Evolutionary conservation across 2,329 filamentous ascomycete genomes (phyloP).

Genomic region (Penicillium sp.): DNA sequence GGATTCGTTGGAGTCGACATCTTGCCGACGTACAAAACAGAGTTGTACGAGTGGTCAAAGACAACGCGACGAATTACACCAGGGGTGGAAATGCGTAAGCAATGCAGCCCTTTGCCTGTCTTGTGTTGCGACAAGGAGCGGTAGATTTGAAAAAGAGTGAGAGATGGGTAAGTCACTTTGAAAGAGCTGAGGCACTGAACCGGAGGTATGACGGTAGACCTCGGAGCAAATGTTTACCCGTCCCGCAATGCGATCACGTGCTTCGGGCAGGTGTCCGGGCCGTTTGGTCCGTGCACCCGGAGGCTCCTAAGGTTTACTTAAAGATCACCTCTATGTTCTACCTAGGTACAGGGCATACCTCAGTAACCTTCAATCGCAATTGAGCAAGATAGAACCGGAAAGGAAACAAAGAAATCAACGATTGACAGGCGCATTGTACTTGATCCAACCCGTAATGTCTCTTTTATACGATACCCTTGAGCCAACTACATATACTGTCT

Average conservation of each 20-base stretch:
- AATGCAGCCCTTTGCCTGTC: neutral
- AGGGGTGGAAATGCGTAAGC: neutral
- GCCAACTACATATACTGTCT: neutral
- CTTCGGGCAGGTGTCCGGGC: neutral
- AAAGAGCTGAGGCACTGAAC: neutral
- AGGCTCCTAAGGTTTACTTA: neutral
- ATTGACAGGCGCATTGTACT: neutral
- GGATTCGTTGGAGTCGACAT: constrained; percentile 37
- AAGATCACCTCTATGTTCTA: neutral
- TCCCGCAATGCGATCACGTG: neutral
- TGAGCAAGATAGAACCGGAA: neutral
- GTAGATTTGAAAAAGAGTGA: neutral
- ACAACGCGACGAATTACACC: neutral
- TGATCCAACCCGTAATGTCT: neutral
- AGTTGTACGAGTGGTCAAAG: neutral
- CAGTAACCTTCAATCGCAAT: too few species aligned
- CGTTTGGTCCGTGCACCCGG: neutral
- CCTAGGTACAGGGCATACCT: neutral
- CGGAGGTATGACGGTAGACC: constrained; percentile 1
- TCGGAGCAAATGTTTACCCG: constrained; percentile 2
- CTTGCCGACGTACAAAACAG: constrained; percentile 4
- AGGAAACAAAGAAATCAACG: neutral
- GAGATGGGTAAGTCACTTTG: neutral
- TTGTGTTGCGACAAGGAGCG: neutral
- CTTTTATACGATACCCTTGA: neutral